Percentiles rank a stretch among this genome's conserved stretches.
These are phyloP conservation scores for Brettanomyces custersianus DNA, from an alignment of 805 yeast genomes.

Conservation along the genomic window DNA sequence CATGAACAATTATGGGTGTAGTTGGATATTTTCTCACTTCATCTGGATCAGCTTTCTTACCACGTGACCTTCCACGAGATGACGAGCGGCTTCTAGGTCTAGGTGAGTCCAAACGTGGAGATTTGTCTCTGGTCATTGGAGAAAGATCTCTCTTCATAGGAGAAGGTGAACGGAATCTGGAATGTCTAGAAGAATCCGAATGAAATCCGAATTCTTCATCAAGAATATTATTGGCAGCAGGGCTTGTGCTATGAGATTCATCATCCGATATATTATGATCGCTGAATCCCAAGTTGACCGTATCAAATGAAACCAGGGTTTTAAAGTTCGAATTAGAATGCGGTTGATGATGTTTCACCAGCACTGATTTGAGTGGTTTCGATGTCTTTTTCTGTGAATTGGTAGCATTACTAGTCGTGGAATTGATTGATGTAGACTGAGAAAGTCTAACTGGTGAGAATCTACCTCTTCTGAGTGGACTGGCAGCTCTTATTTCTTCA, in stretches of 20 bases:
- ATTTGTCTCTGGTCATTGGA: background rate
- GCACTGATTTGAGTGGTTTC: constrained; percentile 7
- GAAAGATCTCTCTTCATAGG: constrained; percentile 4
- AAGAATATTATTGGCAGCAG: background rate
- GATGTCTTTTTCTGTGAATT: background rate
- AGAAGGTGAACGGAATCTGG: constrained; percentile 5
- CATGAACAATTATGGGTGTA: constrained; percentile 29
- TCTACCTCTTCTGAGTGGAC: constrained; percentile 3
- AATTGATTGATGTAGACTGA: background rate
- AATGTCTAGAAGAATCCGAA: background rate
- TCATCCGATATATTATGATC: constrained; percentile 7
- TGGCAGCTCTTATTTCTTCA: constrained; percentile 1
- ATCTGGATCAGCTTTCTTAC: background rate
- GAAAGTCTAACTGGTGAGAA: background rate
- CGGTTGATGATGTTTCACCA: constrained; percentile 4
- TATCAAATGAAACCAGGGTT: constrained; percentile 39
- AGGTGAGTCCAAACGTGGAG: background rate
- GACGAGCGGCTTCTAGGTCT: constrained; percentile 3
- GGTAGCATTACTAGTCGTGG: background rate
- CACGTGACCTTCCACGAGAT: constrained; percentile 1
- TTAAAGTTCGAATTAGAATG: constrained; percentile 11
- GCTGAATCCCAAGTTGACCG: constrained; percentile 32
- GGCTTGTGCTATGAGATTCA: background rate
- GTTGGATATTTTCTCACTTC: constrained; percentile 23
- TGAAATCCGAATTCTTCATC: constrained; percentile 3